Percentiles rank a stretch among this genome's conserved stretches.
Evolutionary conservation across 2,329 filamentous ascomycete species (phyloP).

Genomic region (Colletotrichum tanaceti): DNA sequence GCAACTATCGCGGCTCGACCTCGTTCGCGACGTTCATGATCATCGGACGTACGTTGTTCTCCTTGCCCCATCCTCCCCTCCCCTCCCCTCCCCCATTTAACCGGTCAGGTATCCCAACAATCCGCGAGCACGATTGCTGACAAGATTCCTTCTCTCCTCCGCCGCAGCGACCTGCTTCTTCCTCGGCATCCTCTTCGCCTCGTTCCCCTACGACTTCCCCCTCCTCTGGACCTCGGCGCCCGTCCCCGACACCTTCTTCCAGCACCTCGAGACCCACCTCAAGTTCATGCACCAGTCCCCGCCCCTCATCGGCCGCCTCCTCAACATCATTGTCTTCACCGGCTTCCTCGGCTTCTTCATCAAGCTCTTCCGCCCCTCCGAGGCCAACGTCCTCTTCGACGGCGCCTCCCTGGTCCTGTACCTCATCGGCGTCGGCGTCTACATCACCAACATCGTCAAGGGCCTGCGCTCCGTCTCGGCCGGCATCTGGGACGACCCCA

Average conservation of each 20-base stretch:
- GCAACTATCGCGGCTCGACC: slow-evolving; percentile 68
- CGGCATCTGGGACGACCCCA: slow-evolving; percentile 67
- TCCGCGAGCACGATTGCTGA: slow-evolving; percentile 7
- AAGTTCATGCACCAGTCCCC: slow-evolving; percentile 92
- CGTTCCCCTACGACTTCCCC: slow-evolving; percentile 95
- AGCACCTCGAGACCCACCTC: slow-evolving; percentile 89
- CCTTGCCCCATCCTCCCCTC: slow-evolving; percentile 35
- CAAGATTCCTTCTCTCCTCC: slow-evolving; percentile 11
- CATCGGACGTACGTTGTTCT: slow-evolving; percentile 80
- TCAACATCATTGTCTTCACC: slow-evolving; percentile 91
- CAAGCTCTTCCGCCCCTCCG: slow-evolving; percentile 94
- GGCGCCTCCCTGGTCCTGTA: slow-evolving; percentile 84
- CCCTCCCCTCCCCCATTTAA: not conserved
- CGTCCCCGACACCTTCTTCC: slow-evolving; percentile 76
- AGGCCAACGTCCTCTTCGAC: slow-evolving; percentile 96
- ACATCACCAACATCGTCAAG: slow-evolving; percentile 96
- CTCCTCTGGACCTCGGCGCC: slow-evolving; percentile 81
- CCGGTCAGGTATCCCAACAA: not conserved
- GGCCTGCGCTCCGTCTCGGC: slow-evolving; percentile 85
- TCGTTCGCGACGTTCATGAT: slow-evolving; percentile 98
- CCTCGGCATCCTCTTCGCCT: slow-evolving; percentile 96
- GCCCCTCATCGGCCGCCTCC: slow-evolving; percentile 89
- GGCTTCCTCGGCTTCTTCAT: slow-evolving; percentile 89
- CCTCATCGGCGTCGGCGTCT: slow-evolving; percentile 89
- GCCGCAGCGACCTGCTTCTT: slow-evolving; percentile 88